Evolutionary conservation across 2,329 filamentous ascomycete genomes (phyloP).

Genomic region (Penicillium glabrum): DNA sequence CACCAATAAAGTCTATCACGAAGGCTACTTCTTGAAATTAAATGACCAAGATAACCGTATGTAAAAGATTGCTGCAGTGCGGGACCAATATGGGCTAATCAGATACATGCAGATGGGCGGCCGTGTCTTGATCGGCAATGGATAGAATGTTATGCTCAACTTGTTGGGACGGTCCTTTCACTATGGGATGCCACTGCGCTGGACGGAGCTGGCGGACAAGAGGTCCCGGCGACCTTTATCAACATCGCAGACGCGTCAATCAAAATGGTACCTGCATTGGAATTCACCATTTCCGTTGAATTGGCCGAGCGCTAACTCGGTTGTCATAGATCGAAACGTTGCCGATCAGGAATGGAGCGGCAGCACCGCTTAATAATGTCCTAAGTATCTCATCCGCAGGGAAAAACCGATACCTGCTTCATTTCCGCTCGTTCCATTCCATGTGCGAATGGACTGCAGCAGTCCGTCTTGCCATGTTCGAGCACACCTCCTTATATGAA

Average conservation of each 20-base stretch:
- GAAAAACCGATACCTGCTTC: slow-evolving; percentile 89
- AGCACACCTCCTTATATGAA: slow-evolving; percentile 89
- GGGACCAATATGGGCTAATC: slow-evolving; percentile 30
- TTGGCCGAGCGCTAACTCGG: slow-evolving; percentile 15
- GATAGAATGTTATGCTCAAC: slow-evolving; percentile 95
- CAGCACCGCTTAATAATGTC: slow-evolving; percentile 87
- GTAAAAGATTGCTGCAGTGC: slow-evolving; percentile 37
- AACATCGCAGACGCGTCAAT: slow-evolving; percentile 97
- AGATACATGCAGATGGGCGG: slow-evolving; percentile 66
- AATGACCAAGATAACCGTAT: slow-evolving; percentile 90
- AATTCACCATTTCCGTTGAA: neutral
- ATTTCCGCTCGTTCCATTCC: slow-evolving; percentile 93
- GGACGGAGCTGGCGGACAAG: slow-evolving; percentile 80
- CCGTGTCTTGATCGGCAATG: slow-evolving; percentile 84
- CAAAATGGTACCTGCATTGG: slow-evolving; percentile 73
- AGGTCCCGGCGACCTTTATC: slow-evolving; percentile 88
- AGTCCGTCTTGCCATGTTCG: slow-evolving; percentile 90
- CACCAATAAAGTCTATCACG: slow-evolving; percentile 93
- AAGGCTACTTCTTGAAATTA: slow-evolving; percentile 95
- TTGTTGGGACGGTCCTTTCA: slow-evolving; percentile 91
- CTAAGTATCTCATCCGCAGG: slow-evolving; percentile 94
- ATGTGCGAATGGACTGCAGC: slow-evolving; percentile 94
- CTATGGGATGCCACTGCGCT: slow-evolving; percentile 93
- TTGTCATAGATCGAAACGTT: slow-evolving; percentile 76
- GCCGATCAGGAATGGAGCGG: slow-evolving; percentile 73